Evolutionary conservation across 1,284 basidiomycete genomes (phyloP).

Genomic region (Tylopilus sp.): DNA sequence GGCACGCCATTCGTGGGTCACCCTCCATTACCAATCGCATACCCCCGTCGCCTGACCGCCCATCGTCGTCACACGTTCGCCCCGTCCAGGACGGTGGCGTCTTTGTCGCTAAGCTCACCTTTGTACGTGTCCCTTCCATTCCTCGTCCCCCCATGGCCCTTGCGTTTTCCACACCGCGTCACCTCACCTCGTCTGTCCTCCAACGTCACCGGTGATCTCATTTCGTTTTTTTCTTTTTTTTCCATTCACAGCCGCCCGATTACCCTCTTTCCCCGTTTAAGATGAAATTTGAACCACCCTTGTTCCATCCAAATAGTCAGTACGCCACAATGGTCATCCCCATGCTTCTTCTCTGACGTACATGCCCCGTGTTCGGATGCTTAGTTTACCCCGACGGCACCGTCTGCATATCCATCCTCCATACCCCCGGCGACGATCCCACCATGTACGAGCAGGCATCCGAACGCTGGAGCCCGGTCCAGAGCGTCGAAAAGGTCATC

Average conservation of each 20-base stretch:
- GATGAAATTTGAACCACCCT: conserved; percentile 97
- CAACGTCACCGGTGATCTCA: no score
- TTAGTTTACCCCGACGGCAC: conserved; percentile 90
- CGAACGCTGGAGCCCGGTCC: conserved; percentile 98
- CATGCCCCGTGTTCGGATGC: not conserved
- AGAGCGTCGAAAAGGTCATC: conserved; percentile 96
- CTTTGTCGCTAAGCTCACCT: conserved; percentile 93
- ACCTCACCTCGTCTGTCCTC: not conserved
- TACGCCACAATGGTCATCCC: conserved; percentile 53
- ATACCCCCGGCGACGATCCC: conserved; percentile 96
- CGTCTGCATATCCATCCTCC: conserved; percentile 98
- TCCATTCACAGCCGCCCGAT: conserved; percentile 76
- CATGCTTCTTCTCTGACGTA: not conserved
- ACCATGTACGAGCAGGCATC: conserved; percentile 94
- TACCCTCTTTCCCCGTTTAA: conserved; percentile 98
- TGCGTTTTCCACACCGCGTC: no score
- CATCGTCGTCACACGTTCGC: not conserved
- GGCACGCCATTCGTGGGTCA: conserved; percentile 93
- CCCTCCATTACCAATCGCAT: not conserved
- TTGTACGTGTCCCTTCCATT: conserved; percentile 69
- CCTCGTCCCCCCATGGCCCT: no score
- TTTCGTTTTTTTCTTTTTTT: not conserved
- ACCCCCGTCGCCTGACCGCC: not conserved
- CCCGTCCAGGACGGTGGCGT: conserved; percentile 90
- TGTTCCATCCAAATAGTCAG: conserved; percentile 99